phyloP scores from a whole-genome alignment of 2,329 filamentous ascomycete species.

The Diaporthe batatas region DNA sequence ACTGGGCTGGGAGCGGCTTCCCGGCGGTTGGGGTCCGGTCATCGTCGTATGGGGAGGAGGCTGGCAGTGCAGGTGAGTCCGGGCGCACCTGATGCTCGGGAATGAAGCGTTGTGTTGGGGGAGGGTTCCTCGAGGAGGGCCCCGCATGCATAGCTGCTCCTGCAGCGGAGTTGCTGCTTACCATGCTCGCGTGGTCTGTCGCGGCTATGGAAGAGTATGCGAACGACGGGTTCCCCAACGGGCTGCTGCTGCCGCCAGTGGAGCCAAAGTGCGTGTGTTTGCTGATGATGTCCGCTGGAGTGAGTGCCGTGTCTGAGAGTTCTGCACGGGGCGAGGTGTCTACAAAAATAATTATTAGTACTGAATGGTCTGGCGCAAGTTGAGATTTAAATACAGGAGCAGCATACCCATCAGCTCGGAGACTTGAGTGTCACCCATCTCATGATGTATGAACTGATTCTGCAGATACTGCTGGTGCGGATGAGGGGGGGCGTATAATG shows the following conservation, averaged over 20 bases:
- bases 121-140: conserved; percentile 36
- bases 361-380: background rate
- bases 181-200: conserved; percentile 51
- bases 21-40: conserved; percentile 43
- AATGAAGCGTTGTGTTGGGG: background rate
- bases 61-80: conserved; percentile 39
- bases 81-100: conserved; percentile 17
- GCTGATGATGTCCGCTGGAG: conserved; percentile 56
- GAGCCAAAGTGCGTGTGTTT: conserved; percentile 51
- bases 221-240: conserved; percentile 49
- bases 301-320: conserved; percentile 59
- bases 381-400: background rate
- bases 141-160: conserved; percentile 27
- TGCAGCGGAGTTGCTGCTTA: conserved; percentile 45
- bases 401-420: conserved; percentile 62
- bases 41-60: conserved; percentile 42
- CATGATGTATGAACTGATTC: conserved; percentile 46
- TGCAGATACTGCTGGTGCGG: conserved; percentile 23
- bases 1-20: conserved; percentile 40
- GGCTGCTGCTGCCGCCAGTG: conserved; percentile 43
- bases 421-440: conserved; percentile 60
- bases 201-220: conserved; percentile 48
- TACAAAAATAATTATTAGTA: conserved; percentile 44
- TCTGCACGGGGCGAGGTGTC: conserved; percentile 61
- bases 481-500: conserved; percentile 24